phyloP scores from a whole-genome alignment of 805 yeast species.

The Wickerhamiella occidentalis region DNA sequence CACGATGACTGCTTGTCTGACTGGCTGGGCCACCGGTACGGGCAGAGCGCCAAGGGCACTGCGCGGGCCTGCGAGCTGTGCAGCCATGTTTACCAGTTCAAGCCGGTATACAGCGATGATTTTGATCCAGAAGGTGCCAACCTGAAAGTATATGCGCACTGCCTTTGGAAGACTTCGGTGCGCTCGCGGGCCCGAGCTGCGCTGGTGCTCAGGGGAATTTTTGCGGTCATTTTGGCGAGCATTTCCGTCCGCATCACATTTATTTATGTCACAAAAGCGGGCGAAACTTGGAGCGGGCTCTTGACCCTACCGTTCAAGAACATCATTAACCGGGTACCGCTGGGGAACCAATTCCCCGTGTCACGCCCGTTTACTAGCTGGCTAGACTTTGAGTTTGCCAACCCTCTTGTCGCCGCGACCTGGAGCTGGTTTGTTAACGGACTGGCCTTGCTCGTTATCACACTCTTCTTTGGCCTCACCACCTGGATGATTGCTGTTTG shows the following conservation, averaged over 20 bases:
- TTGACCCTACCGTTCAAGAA: background rate
- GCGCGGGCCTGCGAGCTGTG: slow-evolving; percentile 77
- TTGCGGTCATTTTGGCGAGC: slow-evolving; percentile 16
- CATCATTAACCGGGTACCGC: background rate
- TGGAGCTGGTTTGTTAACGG: background rate
- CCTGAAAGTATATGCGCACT: slow-evolving; percentile 25
- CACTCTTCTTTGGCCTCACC: background rate
- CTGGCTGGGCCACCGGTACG: slow-evolving; percentile 60
- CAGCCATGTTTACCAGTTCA: slow-evolving; percentile 57
- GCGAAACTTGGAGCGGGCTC: slow-evolving; percentile 3
- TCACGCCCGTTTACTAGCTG: background rate
- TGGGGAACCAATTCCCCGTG: background rate
- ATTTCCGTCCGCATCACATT: slow-evolving; percentile 11
- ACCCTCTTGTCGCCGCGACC: background rate
- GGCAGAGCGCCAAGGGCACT: slow-evolving; percentile 37
- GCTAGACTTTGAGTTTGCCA: background rate
- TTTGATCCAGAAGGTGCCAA: slow-evolving; percentile 56
- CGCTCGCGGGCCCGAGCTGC: slow-evolving; percentile 14
- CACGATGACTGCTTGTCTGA: slow-evolving; percentile 86
- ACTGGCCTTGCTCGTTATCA: background rate
- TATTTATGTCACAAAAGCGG: slow-evolving; percentile 13
- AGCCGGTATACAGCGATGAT: slow-evolving; percentile 46
- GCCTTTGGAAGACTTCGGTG: background rate
- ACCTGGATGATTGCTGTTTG: slow-evolving; percentile 6
- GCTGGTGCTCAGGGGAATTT: slow-evolving; percentile 16